phyloP scores from a whole-genome alignment of 139 green algal genomes.

The Micractinium sp. region DNA sequence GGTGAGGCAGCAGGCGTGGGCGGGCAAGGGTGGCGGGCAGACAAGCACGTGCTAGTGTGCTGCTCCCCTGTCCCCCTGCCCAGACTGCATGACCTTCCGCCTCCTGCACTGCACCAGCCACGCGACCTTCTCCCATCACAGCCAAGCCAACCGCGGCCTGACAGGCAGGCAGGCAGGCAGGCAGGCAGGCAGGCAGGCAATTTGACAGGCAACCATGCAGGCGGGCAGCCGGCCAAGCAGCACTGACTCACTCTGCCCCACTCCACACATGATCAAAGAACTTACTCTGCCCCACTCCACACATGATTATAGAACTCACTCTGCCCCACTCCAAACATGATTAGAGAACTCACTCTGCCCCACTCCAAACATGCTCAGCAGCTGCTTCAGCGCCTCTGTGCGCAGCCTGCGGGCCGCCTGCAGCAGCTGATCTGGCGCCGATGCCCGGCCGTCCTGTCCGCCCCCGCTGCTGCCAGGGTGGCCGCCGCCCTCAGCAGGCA shows the following conservation, averaged over 20 bases:
- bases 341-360: slow-evolving; percentile 33
- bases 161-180: not conserved
- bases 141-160: not conserved
- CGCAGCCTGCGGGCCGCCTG: slow-evolving; percentile 4
- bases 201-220: not conserved
- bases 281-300: slow-evolving; percentile 32
- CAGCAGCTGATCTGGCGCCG: not conserved
- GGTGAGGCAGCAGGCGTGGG: too few relatives aligned
- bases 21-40: not conserved
- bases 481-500: not conserved
- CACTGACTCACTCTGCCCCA: slow-evolving; percentile 25
- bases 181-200: not conserved
- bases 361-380: slow-evolving; percentile 35
- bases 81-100: too few relatives aligned
- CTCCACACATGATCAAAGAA: slow-evolving; percentile 29
- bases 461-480: not conserved
- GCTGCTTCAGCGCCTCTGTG: slow-evolving; percentile 22
- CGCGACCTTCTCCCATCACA: too few relatives aligned
- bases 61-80: not conserved
- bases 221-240: too few relatives aligned
- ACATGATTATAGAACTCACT: slow-evolving; percentile 29
- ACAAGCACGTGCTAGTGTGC: not conserved
- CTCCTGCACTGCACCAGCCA: too few relatives aligned
- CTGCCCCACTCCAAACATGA: not conserved
- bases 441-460: not conserved